Conservation (phyloP, 306 rosid genomes). For the Cicer judaicum region DNA sequence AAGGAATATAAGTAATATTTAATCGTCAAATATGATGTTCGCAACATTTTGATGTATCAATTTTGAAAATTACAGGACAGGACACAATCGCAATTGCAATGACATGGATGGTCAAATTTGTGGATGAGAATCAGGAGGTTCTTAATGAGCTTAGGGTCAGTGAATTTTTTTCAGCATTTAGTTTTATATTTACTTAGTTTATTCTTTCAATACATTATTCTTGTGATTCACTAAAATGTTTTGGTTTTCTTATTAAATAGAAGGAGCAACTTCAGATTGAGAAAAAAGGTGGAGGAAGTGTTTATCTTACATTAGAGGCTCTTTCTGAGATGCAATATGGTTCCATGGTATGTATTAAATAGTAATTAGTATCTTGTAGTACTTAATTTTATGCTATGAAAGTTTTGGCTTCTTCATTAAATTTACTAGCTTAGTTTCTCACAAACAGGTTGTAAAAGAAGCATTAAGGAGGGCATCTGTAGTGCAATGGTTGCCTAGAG, state of each 20-base stretch:
- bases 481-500: slow-evolving; percentile 92
- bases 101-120: slow-evolving; percentile 89
- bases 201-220: not conserved
- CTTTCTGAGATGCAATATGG: slow-evolving; percentile 75
- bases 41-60: not conserved
- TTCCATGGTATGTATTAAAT: slow-evolving; percentile 53
- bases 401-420: slow-evolving; percentile 14
- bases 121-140: slow-evolving; percentile 72
- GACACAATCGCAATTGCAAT: slow-evolving; percentile 87
- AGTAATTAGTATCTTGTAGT: not conserved
- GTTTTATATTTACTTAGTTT: not conserved
- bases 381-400: not conserved
- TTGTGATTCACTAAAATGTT: not conserved
- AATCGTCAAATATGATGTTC: not conserved
- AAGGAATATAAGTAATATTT: not conserved
- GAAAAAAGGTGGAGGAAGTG: slow-evolving; percentile 35
- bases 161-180: not conserved
- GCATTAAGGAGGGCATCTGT: slow-evolving; percentile 79
- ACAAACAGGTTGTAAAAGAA: slow-evolving; percentile 74
- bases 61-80: slow-evolving; percentile 55
- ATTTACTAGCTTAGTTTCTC: slow-evolving; percentile 4
- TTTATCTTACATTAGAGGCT: slow-evolving; percentile 61
- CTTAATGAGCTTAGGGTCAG: slow-evolving; percentile 62
- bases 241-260: slow-evolving; percentile 50
- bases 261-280: slow-evolving; percentile 63